phyloP scores from a whole-genome alignment of 148 eudicot species.

The Mesembryanthemum crystallinum region DNA sequence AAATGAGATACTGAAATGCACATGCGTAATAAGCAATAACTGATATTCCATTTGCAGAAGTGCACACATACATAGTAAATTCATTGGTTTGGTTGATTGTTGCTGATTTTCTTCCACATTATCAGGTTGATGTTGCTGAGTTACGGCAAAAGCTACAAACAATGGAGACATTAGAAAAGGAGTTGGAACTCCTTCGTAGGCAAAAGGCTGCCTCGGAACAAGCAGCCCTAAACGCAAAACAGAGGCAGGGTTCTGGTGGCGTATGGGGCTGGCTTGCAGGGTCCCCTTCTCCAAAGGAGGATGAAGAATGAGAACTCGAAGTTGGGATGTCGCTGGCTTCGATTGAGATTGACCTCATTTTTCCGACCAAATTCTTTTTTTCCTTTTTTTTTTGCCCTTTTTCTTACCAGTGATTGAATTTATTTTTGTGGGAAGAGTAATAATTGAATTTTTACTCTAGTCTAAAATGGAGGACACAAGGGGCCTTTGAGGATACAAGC shows the following conservation, averaged over 20 bases:
- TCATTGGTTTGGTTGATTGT: neutral
- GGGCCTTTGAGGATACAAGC: conserved; percentile 15
- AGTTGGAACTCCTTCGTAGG: conserved; percentile 81
- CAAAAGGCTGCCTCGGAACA: conserved; percentile 97
- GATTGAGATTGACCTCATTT: conserved; percentile 14
- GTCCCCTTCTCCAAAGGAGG: conserved; percentile 46
- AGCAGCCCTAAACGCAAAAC: conserved; percentile 70
- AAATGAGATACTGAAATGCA: neutral
- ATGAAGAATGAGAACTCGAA: conserved; percentile 37
- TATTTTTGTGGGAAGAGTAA: conserved; percentile 16
- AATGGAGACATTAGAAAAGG: conserved; percentile 87
- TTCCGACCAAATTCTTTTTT: conserved; percentile 24
- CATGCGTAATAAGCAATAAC: neutral
- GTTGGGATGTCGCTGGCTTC: conserved; percentile 16
- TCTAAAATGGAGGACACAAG: conserved; percentile 9
- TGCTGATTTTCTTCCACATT: conserved; percentile 9
- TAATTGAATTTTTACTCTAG: conserved; percentile 4
- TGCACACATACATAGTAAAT: neutral
- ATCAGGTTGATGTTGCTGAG: conserved; percentile 95
- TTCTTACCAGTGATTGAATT: neutral
- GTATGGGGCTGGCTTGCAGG: conserved; percentile 99
- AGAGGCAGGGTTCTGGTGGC: conserved; percentile 81
- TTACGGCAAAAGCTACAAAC: conserved; percentile 87
- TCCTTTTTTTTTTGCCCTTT: conserved; percentile 21
- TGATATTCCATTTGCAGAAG: neutral